Evolutionary conservation across 2,329 filamentous ascomycete species (phyloP), one percentile per base, ranked within the genome.

Genomic region (Cladophialophora psammophila): DNA sequence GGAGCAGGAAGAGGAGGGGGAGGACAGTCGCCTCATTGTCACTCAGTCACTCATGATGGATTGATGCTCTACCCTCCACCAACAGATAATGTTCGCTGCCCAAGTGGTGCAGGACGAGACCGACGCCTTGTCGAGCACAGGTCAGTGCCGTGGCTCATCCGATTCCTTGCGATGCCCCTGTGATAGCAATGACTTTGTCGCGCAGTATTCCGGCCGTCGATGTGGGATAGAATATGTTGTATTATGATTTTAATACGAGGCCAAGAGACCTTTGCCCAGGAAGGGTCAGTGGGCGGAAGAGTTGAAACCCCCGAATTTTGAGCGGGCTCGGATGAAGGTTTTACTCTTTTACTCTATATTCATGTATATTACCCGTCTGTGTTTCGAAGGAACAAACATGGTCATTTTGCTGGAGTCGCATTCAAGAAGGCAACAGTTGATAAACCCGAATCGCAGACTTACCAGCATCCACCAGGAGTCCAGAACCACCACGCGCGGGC

Each of bases 21-120:
- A n/a, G n/a, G n/a, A n/a, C n/a, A n/a, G n/a, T n/a, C n/a, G n/a
- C n/a, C n/a, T n/a, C 31, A 50, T 50, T n/a, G 20, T 26, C 6
- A 7, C n/a, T n/a, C n/a, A n/a, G n/a, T 63, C 36, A 63, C 42
- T 63, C 50, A 50, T 63, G 57, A 50, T 63, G 50, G 20, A 26
- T 63, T 31, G 60, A 63, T 18, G 50, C 60, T 1, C 82, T 81
- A 3, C 82, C 81, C 76, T 84, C 81, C 31, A 83, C 80, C 4
- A 80, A 74, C 61, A 83, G 65, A 26, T 75, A 76, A 34, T 79
- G 74, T 0, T 55, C 50, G 31, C 52, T 63, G 35, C 53, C 60
- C 50, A 63, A 34, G 53, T 63, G 60, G 32, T 63, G 60, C 50
- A 63, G 52, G 4, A 63, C 35, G 18, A 63, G 50, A 36, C 32